A percentile compares a stretch with the other conserved stretches of the same genome.
Conservation (phyloP, 1,284 basidiomycete genomes). For the Leccinum fallax region DNA sequence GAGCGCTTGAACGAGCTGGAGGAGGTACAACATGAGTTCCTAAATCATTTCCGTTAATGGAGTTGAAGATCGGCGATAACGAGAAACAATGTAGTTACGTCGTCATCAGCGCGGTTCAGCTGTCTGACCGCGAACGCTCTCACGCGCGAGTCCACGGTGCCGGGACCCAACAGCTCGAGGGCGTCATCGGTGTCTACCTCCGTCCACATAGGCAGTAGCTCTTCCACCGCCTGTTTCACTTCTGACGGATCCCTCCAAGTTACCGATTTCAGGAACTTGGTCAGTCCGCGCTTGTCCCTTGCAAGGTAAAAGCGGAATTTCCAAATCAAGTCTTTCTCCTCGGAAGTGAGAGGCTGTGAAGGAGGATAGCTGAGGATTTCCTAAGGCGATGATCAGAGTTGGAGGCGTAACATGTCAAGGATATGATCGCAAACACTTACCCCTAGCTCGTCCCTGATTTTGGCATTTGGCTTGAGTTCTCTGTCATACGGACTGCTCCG, state of each 20-base stretch:
- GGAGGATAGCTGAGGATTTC: constrained; percentile 92
- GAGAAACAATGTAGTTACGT: constrained; percentile 55
- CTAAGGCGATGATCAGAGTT: constrained; percentile 42
- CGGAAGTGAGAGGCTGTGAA: constrained; percentile 82
- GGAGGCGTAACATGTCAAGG: background rate
- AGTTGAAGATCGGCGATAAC: background rate
- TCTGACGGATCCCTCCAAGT: constrained; percentile 97
- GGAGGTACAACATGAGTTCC: constrained; percentile 91
- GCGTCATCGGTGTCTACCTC: constrained; percentile 98
- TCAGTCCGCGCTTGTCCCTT: constrained; percentile 87
- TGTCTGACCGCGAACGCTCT: constrained; percentile 93
- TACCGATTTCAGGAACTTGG: constrained; percentile 98
- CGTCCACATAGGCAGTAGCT: constrained; percentile 94
- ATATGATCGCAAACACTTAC: constrained; percentile 48
- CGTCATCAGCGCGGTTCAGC: constrained; percentile 90
- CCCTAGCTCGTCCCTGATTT: constrained; percentile 90
- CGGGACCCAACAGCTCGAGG: constrained; percentile 90
- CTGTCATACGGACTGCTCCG: constrained; percentile 93
- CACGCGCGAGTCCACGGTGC: constrained; percentile 89
- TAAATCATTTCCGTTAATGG: constrained; percentile 36
- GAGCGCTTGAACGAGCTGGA: constrained; percentile 97
- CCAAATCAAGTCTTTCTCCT: constrained; percentile 98
- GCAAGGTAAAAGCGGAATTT: constrained; percentile 98
- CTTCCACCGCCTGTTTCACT: constrained; percentile 97
- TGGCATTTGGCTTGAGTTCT: constrained; percentile 95